Conservation (phyloP, 2,329 filamentous ascomycete species). For the Phyllosticta ampelicida region DNA sequence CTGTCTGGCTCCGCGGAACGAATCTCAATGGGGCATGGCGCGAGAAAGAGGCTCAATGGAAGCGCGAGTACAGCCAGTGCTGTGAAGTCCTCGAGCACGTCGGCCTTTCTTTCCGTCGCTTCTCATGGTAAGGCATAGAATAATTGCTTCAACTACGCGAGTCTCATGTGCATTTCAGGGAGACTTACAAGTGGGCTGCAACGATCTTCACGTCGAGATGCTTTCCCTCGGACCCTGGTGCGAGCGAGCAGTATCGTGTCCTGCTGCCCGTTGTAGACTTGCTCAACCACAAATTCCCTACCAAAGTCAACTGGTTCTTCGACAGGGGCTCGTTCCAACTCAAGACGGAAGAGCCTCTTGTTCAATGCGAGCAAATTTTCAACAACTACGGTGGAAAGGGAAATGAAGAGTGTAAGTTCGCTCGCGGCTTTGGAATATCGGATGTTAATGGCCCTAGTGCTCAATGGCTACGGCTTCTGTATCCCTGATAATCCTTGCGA, state of each 20-base stretch:
- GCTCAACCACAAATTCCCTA: slow-evolving; percentile 37
- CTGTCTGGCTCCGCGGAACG: slow-evolving; percentile 25
- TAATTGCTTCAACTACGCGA: slow-evolving; percentile 15
- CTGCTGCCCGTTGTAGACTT: slow-evolving; percentile 42
- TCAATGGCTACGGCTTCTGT: slow-evolving; percentile 44
- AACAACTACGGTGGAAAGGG: slow-evolving; percentile 45
- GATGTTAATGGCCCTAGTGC: slow-evolving; percentile 18
- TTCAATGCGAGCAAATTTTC: slow-evolving; percentile 33
- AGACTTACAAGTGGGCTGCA: slow-evolving; percentile 40
- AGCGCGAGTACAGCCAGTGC: slow-evolving; percentile 25
- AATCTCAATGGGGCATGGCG: slow-evolving; percentile 16
- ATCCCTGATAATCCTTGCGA: slow-evolving; percentile 38
- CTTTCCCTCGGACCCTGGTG: slow-evolving; percentile 34
- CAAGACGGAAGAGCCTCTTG: slow-evolving; percentile 23
- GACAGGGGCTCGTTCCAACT: slow-evolving; percentile 30
- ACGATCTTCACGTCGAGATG: slow-evolving; percentile 42
- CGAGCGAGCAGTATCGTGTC: slow-evolving; percentile 26
- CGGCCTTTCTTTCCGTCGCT: background rate
- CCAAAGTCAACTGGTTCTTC: slow-evolving; percentile 39
- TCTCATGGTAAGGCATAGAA: background rate
- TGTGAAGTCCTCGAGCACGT: slow-evolving; percentile 9
- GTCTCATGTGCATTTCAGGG: slow-evolving; percentile 24
- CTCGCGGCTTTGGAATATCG: background rate
- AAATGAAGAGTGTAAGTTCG: slow-evolving; percentile 35
- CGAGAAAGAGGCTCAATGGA: slow-evolving; percentile 24